Evolutionary conservation across 768 basidiomycete species (phyloP), one percentile per base, ranked within the genome.

Genomic region (Baorangia bicolor): DNA sequence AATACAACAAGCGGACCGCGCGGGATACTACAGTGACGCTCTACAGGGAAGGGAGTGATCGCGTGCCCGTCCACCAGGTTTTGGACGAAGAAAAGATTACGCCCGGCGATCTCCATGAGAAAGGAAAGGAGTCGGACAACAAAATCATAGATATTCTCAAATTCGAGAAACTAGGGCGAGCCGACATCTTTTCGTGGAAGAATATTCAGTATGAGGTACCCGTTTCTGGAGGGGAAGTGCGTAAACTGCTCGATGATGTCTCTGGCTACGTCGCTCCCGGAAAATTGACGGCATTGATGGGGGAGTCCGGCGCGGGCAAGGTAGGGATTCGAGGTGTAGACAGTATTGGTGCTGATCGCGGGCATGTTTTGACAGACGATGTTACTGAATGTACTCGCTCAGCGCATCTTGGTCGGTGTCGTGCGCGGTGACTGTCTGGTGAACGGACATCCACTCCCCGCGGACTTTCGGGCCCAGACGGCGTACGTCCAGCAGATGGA

Each of bases 111-210:
- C 18, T 6, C 5, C 7, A 34, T 4, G 43, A 50, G 16, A 42
- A 28, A 27, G 7, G 2, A 28, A 18, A 20, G 4, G 11, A 8
- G 5, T 3, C 1, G 2, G 27, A 31, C 18, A 14, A 30, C 21
- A 3, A 3, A 18, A 18, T 4, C 1, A 1, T 4, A 12, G 10
- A 8, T 5, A 8, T 5, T 27, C 5, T 41, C 14, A 2, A 25
- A 13, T 20, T 23, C 0, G 78, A 76, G 57, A 39, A 21, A 9
- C 20, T 37, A 18, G 44, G 2, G n/a, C 28, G 3, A 73, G 72
- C 66, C n/a, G 78, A 86, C 56, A 74, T 86, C 3, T 94, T 95
- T 72, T 90, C 92, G 1, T 95, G 91, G 90, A 78, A 83, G 48
- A 74, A 84, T 55, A 61, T 92, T 45, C 74, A 77, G 53, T 94